Evolutionary conservation across 2,329 filamentous ascomycete species (phyloP).

Genomic region (Pleoardoris graminearum): DNA sequence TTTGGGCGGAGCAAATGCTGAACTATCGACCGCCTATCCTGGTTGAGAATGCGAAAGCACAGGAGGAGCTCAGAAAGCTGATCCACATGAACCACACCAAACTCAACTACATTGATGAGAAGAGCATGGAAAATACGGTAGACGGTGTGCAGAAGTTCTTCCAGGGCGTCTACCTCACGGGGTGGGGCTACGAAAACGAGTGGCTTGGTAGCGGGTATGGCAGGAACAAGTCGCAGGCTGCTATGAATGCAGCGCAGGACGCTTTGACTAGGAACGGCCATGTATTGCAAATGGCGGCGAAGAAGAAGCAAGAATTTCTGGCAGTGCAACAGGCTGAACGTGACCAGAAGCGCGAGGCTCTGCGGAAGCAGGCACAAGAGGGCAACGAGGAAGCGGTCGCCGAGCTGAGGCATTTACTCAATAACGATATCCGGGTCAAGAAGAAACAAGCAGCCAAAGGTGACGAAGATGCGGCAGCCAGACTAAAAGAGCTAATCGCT

Average conservation of each 20-base stretch:
- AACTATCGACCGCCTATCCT: constrained; percentile 30
- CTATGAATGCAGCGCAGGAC: constrained; percentile 64
- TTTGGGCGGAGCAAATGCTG: constrained; percentile 63
- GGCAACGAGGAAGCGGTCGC: constrained; percentile 21
- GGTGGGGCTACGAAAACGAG: constrained; percentile 67
- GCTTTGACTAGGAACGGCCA: constrained; percentile 57
- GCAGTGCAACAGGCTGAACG: constrained; percentile 17
- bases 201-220: constrained; percentile 66
- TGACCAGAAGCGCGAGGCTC: constrained; percentile 14
- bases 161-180: constrained; percentile 67
- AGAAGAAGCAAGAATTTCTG: constrained; percentile 28
- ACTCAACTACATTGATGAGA: constrained; percentile 55
- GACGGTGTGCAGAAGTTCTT: constrained; percentile 61
- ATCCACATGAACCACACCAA: constrained; percentile 40
- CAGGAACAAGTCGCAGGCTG: constrained; percentile 70
- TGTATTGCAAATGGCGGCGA: constrained; percentile 20
- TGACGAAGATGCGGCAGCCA: constrained; percentile 22
- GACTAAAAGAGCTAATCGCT: not conserved
- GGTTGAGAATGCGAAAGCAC: constrained; percentile 45
- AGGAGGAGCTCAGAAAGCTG: constrained; percentile 44
- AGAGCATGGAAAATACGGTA: constrained; percentile 53
- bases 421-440: not conserved
- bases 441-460: not conserved
- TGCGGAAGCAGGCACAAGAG: constrained; percentile 7
- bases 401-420: not conserved